A percentile compares a stretch with the other conserved stretches of the same genome.
phyloP scores from a whole-genome alignment of 306 rosid genomes.

The Heteromeles arbutifolia region DNA sequence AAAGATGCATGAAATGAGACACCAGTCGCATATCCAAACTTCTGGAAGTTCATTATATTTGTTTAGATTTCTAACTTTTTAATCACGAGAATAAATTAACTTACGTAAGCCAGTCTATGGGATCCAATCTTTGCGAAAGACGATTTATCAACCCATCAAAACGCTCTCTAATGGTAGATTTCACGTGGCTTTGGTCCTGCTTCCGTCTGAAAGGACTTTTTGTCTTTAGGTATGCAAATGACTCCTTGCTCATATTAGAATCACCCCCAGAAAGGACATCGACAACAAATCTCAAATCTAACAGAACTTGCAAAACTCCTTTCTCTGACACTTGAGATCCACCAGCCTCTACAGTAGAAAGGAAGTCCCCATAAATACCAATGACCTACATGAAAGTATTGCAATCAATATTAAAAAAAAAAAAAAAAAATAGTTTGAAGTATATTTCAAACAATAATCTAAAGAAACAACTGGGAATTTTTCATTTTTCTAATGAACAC shows the following conservation, averaged over 20 bases:
- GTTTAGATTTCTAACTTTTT: neutral
- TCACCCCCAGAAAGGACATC: constrained; percentile 90
- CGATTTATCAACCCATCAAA: constrained; percentile 49
- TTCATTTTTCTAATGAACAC: neutral
- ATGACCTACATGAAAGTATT: constrained; percentile 47
- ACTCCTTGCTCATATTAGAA: constrained; percentile 47
- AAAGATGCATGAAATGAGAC: neutral
- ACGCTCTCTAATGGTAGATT: constrained; percentile 61
- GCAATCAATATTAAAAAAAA: constrained; percentile 1
- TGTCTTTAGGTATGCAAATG: constrained; percentile 31
- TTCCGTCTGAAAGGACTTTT: constrained; percentile 57
- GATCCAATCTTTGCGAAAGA: constrained; percentile 86
- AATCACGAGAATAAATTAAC: constrained; percentile 12
- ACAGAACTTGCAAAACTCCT: constrained; percentile 79
- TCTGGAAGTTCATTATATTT: neutral
- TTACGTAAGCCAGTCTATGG: constrained; percentile 99
- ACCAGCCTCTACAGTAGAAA: constrained; percentile 53
- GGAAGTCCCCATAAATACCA: constrained; percentile 60
- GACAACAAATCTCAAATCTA: constrained; percentile 82
- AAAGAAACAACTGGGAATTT: neutral
- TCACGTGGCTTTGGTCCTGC: constrained; percentile 52
- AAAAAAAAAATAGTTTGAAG: neutral
- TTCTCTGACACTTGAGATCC: constrained; percentile 74
- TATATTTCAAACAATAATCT: neutral
- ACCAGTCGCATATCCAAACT: neutral